Evolutionary conservation across 345 rosid genomes (phyloP).

Genomic region (Arabis alpina): DNA sequence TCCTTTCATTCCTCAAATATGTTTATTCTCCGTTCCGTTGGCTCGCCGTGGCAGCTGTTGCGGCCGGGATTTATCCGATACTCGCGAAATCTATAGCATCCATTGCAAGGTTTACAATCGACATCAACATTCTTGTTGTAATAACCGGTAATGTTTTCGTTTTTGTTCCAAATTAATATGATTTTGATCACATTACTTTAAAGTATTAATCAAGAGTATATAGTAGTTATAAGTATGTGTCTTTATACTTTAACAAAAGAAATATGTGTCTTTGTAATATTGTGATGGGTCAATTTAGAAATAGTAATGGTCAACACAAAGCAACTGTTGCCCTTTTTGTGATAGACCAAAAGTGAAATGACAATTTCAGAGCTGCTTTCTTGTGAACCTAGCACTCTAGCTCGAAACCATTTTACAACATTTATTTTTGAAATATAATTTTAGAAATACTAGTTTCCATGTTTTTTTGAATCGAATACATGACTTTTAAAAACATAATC

Average conservation of each 20-base stretch:
- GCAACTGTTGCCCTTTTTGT: conserved; percentile 6
- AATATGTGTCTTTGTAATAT: not conserved
- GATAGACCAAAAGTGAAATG: not conserved
- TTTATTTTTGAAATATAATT: too few species aligned
- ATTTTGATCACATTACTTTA: not conserved
- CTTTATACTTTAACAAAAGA: too few species aligned
- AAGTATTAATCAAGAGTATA: not conserved
- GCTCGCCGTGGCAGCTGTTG: conserved; percentile 76
- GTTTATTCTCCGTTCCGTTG: conserved; percentile 64
- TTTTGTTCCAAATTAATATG: not conserved
- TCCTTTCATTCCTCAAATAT: conserved; percentile 62
- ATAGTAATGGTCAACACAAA: conserved; percentile 15
- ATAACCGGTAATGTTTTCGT: conserved; percentile 63
- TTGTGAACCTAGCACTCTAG: not conserved
- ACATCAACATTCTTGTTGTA: conserved; percentile 68
- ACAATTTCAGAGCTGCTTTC: conserved; percentile 2
- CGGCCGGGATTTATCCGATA: conserved; percentile 64
- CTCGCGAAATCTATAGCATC: conserved; percentile 57
- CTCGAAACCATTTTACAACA: not conserved
- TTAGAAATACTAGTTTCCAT: not conserved
- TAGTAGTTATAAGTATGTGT: not conserved
- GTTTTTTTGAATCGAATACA: too few species aligned
- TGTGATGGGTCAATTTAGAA: conserved; percentile 19
- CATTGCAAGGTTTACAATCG: conserved; percentile 54
- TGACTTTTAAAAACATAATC: too few species aligned